Evolutionary conservation across 2,329 filamentous ascomycete species (phyloP), one percentile per base, ranked within the genome.

Genomic region (Xylariaceae sp.): DNA sequence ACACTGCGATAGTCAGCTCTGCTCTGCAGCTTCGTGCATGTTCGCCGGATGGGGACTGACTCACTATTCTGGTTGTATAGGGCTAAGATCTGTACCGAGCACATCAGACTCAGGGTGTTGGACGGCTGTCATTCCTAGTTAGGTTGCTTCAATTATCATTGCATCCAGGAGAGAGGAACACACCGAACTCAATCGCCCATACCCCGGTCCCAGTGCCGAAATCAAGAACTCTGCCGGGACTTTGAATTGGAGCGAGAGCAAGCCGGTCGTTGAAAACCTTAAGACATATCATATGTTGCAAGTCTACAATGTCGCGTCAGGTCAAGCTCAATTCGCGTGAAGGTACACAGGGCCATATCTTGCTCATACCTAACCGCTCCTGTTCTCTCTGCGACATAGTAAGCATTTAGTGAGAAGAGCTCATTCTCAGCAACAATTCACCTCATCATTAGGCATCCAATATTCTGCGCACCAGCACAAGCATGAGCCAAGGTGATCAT

Each of bases 161-260:
- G 9, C 4, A 23, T 30, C 13, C 7, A 2, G 3, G 27, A 37
- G 23, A 4, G 9, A 30, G 10, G 6, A 21, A 40, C 26, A 66
- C 63, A 64, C 75, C 77, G 58, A 79, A 76, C 33, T 79, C 75
- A n/a, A 79, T 72, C 2, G 79, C 77, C 79, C 79, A 82, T 40
- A 76, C 73, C 6, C 78, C 78, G 3, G 77, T 80, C 11, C 78
- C 79, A 0, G 78, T 81, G 3, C 79, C 80, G 15, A 81, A 66
- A 62, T 82, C 80, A 5, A 82, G 69, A 16, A 77, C 74, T 18
- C 72, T 69, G 32, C 70, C 70, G 1, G 74, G 72, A 5, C 72
- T 64, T 2, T 69, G 61, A 10, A 79, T 64, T 3, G 80, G 78
- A 6, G 77, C 74, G 11, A 76, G 68, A 60, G 73, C 73, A 4